Evolutionary conservation across 352 stramenopile species (phyloP).

Genomic region (Phytophthora pinifolia): DNA sequence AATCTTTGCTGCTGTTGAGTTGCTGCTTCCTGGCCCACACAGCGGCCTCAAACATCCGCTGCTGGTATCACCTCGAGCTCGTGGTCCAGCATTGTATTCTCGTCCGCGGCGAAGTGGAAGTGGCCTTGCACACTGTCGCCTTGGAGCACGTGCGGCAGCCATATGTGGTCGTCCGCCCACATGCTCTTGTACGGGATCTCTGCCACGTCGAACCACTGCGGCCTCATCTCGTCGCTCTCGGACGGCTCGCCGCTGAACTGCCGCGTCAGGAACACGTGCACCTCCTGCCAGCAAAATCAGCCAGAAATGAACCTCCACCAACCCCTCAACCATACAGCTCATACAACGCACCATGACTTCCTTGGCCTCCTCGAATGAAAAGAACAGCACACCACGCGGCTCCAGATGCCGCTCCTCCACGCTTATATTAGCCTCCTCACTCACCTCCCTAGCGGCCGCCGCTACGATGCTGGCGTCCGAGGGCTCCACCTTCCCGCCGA

Average conservation of each 20-base stretch:
- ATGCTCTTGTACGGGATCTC: conserved; percentile 82
- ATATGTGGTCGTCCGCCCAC: conserved; percentile 86
- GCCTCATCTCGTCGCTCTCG: conserved; percentile 90
- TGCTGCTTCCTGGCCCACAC: too few relatives aligned
- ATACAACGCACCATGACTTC: conserved; percentile 54
- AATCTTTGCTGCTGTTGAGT: too few relatives aligned
- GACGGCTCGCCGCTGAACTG: conserved; percentile 64
- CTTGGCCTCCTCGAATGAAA: conserved; percentile 59
- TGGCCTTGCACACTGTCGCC: conserved; percentile 66
- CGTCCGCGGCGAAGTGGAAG: conserved; percentile 75
- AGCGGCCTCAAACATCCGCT: too few relatives aligned
- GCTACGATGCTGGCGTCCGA: conserved; percentile 62
- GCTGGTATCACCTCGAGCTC: conserved; percentile 26
- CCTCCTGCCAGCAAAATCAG: conserved; percentile 37
- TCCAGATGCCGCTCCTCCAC: conserved; percentile 36
- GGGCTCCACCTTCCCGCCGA: conserved; percentile 88
- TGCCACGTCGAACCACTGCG: conserved; percentile 68
- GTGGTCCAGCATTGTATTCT: conserved; percentile 66
- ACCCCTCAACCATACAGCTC: neutral
- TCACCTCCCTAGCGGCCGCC: conserved; percentile 56
- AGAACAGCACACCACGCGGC: conserved; percentile 46
- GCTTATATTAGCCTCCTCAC: conserved; percentile 71
- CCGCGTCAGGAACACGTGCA: conserved; percentile 81
- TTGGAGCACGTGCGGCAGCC: conserved; percentile 75
- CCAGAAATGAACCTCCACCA: conserved; percentile 3